Conservation (phyloP, 2,329 filamentous ascomycete genomes). For the Apiospora rasikravindrae region DNA sequence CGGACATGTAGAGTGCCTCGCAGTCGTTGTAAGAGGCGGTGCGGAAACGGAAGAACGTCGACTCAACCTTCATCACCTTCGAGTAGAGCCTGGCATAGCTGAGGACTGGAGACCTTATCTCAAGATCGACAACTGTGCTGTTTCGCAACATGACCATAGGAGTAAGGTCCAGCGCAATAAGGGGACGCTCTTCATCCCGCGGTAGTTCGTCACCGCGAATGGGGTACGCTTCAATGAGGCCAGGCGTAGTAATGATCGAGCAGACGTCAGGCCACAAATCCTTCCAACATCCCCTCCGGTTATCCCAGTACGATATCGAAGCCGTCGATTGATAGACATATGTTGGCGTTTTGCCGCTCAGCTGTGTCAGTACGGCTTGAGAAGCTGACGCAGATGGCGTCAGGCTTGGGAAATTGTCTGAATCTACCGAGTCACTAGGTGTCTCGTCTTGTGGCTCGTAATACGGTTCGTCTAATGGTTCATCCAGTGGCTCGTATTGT, state of each 20-base stretch:
- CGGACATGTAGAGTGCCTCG: constrained; percentile 79
- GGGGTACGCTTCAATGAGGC: constrained; percentile 63
- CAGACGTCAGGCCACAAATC: constrained; percentile 58
- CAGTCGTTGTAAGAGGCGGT: constrained; percentile 79
- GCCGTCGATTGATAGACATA: constrained; percentile 47
- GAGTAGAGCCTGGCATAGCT: constrained; percentile 61
- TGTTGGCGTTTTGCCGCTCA: not conserved
- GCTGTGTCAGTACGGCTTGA: constrained; percentile 59
- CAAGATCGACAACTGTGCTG: constrained; percentile 91
- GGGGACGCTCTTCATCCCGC: constrained; percentile 47
- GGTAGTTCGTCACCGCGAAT: constrained; percentile 44
- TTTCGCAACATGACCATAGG: constrained; percentile 88
- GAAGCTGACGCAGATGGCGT: constrained; percentile 84
- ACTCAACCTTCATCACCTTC: constrained; percentile 68
- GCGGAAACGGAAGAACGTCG: constrained; percentile 86
- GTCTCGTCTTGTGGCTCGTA: constrained; percentile 31
- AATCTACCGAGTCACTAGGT: constrained; percentile 44
- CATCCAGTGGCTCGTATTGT: constrained; percentile 23
- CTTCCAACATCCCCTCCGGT: constrained; percentile 64
- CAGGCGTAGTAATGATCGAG: constrained; percentile 61
- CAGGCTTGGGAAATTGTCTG: constrained; percentile 60
- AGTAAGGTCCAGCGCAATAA: constrained; percentile 82
- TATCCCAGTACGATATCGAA: constrained; percentile 66
- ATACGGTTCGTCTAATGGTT: not conserved
- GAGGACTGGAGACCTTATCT: constrained; percentile 86